Percentiles rank a stretch among this genome's conserved stretches.
Evolutionary conservation across 2,329 filamentous ascomycete species (phyloP).

Genomic region (Grosmannia serpens): DNA sequence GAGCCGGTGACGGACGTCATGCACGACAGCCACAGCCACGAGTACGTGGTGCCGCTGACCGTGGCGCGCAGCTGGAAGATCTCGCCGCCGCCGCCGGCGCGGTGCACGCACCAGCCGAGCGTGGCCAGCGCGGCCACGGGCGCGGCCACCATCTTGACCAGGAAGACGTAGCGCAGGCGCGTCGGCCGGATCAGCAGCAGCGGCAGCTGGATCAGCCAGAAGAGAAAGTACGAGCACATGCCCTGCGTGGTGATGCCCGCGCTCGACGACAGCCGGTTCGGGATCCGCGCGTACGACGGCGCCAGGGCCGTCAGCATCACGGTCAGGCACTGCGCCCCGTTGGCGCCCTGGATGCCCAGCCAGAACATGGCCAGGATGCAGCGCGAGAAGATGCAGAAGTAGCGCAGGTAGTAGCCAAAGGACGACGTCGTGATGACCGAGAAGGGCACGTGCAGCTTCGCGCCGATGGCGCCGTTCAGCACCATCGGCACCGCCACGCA

Average conservation of each 20-base stretch:
- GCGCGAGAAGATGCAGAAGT: constrained; percentile 29
- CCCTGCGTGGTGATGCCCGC: constrained; percentile 26
- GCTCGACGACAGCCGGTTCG: constrained; percentile 21
- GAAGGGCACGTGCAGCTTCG: constrained; percentile 35
- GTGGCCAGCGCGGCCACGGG: constrained; percentile 51
- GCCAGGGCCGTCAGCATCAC: constrained; percentile 16
- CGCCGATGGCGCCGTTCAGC: constrained; percentile 35
- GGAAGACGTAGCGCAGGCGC: constrained; percentile 25
- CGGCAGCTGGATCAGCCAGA: constrained; percentile 24
- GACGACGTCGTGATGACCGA: constrained; percentile 31
- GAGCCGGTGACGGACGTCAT: constrained; percentile 31
- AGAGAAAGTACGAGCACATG: constrained; percentile 26
- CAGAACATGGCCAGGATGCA: constrained; percentile 28
- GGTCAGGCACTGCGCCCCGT: constrained; percentile 21
- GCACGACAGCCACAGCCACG: constrained; percentile 28
- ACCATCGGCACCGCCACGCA: constrained; percentile 45
- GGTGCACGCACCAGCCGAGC: constrained; percentile 50
- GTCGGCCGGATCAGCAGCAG: constrained; percentile 14
- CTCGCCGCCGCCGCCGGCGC: constrained; percentile 37
- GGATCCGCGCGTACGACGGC: constrained; percentile 23
- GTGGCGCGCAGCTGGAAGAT: constrained; percentile 23
- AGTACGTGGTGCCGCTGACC: constrained; percentile 32
- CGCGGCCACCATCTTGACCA: constrained; percentile 36
- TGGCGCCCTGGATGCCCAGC: constrained; percentile 34
- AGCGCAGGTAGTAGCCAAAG: constrained; percentile 34